Evolutionary conservation across 148 eudicot genomes (phyloP).

Genomic region (Cornus controversa): DNA sequence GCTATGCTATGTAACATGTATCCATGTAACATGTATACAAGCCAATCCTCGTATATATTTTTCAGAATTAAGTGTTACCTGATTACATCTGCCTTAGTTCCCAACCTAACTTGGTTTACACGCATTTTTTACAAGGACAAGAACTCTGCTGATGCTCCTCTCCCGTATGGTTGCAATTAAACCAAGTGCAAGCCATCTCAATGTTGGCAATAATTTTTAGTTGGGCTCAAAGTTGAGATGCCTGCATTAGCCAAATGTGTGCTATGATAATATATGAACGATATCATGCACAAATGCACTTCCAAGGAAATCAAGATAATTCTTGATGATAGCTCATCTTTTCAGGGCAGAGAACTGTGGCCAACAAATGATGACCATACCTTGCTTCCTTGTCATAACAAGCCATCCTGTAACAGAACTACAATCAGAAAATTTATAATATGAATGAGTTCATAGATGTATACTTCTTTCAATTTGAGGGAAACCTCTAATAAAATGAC

Average conservation of each 20-base stretch:
- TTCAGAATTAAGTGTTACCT: not conserved
- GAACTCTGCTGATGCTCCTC: not conserved
- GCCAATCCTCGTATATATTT: not conserved
- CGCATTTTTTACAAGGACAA: not conserved
- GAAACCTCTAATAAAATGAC: not conserved
- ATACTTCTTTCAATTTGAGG: not conserved
- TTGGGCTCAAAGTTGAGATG: not conserved
- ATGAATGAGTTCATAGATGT: no score
- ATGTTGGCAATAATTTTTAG: not conserved
- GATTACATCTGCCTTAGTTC: no score
- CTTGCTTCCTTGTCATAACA: not conserved
- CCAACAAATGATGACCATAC: not conserved
- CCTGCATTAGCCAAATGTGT: not conserved
- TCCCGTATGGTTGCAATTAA: not conserved
- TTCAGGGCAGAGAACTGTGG: not conserved
- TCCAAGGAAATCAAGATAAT: not conserved
- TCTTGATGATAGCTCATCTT: not conserved
- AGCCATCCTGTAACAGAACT: conserved; percentile 1
- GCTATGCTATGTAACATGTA: no score
- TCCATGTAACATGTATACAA: not conserved
- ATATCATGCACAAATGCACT: not conserved
- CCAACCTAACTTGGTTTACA: not conserved
- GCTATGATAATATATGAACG: not conserved
- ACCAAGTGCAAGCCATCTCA: not conserved
- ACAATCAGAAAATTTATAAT: no score